phyloP scores from a whole-genome alignment of 2,329 filamentous ascomycete genomes.

The Apiospora saccharicola region DNA sequence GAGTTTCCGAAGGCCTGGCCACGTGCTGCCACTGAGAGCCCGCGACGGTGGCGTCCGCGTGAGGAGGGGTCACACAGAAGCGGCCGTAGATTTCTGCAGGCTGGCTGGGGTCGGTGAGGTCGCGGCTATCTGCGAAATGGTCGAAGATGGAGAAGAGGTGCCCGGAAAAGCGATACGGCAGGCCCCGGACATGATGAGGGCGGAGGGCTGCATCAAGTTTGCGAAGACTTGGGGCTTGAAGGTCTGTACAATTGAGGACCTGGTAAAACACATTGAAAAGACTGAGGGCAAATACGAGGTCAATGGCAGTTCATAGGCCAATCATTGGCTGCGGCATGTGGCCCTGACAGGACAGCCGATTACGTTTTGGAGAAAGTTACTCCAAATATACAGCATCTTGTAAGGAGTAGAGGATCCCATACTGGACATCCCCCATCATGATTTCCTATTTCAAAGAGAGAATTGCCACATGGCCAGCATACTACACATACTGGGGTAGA shows the following conservation, averaged over 20 bases:
- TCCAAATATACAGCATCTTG: background rate
- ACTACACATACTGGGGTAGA: background rate
- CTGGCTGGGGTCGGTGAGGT: constrained; percentile 80
- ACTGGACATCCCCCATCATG: background rate
- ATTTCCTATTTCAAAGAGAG: background rate
- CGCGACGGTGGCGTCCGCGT: constrained; percentile 81
- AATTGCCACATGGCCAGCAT: constrained; percentile 17
- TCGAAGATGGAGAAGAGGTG: constrained; percentile 82
- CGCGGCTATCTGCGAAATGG: constrained; percentile 89
- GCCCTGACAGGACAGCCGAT: background rate
- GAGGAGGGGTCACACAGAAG: constrained; percentile 89
- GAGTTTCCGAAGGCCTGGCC: constrained; percentile 83
- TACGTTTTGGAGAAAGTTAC: background rate
- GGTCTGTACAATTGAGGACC: constrained; percentile 93
- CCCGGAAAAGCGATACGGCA: constrained; percentile 70
- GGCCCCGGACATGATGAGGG: constrained; percentile 87
- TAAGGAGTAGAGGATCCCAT: background rate
- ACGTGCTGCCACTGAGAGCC: constrained; percentile 86
- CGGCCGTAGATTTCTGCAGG: constrained; percentile 87
- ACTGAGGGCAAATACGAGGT: constrained; percentile 67
- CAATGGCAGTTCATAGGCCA: constrained; percentile 47
- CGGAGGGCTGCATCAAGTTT: constrained; percentile 88
- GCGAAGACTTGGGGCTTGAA: constrained; percentile 87
- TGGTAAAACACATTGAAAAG: constrained; percentile 81
- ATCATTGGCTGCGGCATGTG: background rate